These are phyloP conservation scores for thale cress (Arabidopsis thaliana) DNA, from an alignment of 345 rosid species.

Conservation along the genomic window DNA sequence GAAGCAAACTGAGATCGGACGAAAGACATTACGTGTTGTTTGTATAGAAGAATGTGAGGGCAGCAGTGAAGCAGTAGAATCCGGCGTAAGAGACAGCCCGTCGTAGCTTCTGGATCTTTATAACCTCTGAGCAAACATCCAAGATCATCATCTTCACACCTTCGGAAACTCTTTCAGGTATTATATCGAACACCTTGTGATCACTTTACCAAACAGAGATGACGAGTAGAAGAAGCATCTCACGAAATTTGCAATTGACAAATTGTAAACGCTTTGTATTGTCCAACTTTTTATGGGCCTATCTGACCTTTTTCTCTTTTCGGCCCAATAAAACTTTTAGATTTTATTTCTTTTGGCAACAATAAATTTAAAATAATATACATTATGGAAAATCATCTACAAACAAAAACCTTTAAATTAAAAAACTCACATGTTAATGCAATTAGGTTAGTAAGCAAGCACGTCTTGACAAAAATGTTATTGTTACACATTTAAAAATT, in stretches of 20 bases:
- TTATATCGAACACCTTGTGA: conserved; percentile 32
- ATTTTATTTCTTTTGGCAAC: too few relatives aligned
- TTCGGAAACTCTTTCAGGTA: conserved; percentile 18
- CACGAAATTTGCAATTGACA: neutral
- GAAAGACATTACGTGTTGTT: conserved; percentile 75
- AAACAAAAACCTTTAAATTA: too few relatives aligned
- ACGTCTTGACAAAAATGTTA: too few relatives aligned
- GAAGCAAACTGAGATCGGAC: neutral
- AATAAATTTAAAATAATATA: too few relatives aligned
- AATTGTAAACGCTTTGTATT: neutral
- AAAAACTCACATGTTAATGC: too few relatives aligned
- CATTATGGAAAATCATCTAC: too few relatives aligned
- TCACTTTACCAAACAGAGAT: neutral
- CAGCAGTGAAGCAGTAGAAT: conserved; percentile 68
- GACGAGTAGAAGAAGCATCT: neutral
- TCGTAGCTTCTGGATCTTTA: conserved; percentile 86
- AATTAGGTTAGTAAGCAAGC: too few relatives aligned
- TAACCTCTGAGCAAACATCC: conserved; percentile 57
- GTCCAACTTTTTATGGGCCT: neutral
- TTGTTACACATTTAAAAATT: too few relatives aligned
- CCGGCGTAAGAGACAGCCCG: conserved; percentile 73
- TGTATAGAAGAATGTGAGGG: conserved; percentile 67
- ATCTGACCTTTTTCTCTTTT: too few relatives aligned
- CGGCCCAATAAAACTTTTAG: too few relatives aligned
- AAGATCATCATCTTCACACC: conserved; percentile 45